A percentile compares a stretch with the other conserved stretches of the same genome.
Evolutionary conservation across 2,329 filamentous ascomycete species (phyloP).

Genomic region (Leptographium procerum): DNA sequence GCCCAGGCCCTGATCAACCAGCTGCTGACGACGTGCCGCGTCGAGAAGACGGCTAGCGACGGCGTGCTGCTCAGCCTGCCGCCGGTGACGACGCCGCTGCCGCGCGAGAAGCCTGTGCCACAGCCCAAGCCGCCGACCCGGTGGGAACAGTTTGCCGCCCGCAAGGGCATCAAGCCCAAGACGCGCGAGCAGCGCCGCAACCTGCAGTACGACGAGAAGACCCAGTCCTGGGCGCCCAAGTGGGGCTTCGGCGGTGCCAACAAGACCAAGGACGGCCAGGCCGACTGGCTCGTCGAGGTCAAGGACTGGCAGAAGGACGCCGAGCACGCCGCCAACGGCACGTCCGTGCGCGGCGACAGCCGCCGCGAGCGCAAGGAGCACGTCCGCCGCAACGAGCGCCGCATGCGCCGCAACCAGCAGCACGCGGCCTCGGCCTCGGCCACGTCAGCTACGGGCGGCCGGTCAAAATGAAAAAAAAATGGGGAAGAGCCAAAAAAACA

Average conservation of each 20-base stretch:
- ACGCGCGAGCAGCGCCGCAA: conserved; percentile 63
- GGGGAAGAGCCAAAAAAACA: no score
- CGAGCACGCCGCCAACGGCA: conserved; percentile 45
- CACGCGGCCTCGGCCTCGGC: conserved; percentile 21
- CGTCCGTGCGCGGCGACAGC: conserved; percentile 49
- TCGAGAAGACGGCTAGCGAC: conserved; percentile 51
- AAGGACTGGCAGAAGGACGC: conserved; percentile 59
- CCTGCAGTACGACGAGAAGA: conserved; percentile 72
- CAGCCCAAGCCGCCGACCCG: conserved; percentile 73
- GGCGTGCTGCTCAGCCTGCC: conserved; percentile 76
- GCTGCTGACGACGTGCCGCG: conserved; percentile 76
- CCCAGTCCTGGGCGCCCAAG: conserved; percentile 79
- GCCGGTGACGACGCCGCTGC: conserved; percentile 54
- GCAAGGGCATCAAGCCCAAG: conserved; percentile 93
- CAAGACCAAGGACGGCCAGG: conserved; percentile 71
- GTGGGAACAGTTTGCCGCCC: conserved; percentile 92
- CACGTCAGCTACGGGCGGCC: no score
- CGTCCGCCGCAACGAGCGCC: conserved; percentile 59
- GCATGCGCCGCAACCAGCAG: conserved; percentile 55
- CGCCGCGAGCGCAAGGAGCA: conserved; percentile 55
- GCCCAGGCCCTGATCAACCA: conserved; percentile 91
- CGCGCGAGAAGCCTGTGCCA: conserved; percentile 86
- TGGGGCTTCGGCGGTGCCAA: conserved; percentile 93
- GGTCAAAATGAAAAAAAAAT: neutral
- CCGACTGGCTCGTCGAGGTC: conserved; percentile 87